phyloP scores from a whole-genome alignment of 768 basidiomycete species.

The Candolleomyces efflorescens region DNA sequence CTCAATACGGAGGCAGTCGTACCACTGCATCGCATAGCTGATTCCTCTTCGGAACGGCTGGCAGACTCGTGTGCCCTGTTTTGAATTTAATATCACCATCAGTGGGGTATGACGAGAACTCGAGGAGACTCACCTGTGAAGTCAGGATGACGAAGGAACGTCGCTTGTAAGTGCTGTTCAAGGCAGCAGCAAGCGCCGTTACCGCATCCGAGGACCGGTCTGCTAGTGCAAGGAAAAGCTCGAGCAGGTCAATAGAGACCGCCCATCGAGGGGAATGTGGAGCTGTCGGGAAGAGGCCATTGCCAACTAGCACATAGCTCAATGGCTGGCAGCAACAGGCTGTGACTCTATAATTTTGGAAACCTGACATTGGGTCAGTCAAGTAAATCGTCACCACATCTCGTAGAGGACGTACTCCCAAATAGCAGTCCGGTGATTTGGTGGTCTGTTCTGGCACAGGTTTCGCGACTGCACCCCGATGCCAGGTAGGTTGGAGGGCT shows the following conservation, averaged over 20 bases:
- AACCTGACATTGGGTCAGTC: neutral
- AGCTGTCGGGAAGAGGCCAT: constrained; percentile 27
- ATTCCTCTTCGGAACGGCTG: constrained; percentile 28
- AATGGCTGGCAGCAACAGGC: constrained; percentile 18
- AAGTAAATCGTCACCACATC: too few relatives aligned
- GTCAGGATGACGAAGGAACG: neutral
- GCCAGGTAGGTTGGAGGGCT: neutral
- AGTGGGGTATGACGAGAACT: neutral
- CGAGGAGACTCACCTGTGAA: neutral
- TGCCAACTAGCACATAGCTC: constrained; percentile 18
- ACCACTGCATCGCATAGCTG: constrained; percentile 14
- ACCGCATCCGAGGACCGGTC: neutral
- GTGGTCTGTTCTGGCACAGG: neutral
- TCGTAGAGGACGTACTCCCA: neutral
- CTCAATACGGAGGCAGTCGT: constrained; percentile 6
- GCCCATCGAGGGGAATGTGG: constrained; percentile 13
- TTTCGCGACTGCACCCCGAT: neutral
- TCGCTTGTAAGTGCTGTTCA: neutral
- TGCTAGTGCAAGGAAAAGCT: neutral
- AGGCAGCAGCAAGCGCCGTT: neutral
- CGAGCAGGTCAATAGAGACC: neutral
- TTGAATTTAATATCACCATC: neutral
- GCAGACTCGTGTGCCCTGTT: constrained; percentile 17
- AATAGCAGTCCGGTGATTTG: neutral
- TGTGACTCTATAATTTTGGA: neutral